Percentiles rank a stretch among this genome's conserved stretches.
These are phyloP conservation scores for Choanephora cucurbitarum DNA, from an alignment of 371 early-diverging fungal species.

Conservation along the genomic window DNA sequence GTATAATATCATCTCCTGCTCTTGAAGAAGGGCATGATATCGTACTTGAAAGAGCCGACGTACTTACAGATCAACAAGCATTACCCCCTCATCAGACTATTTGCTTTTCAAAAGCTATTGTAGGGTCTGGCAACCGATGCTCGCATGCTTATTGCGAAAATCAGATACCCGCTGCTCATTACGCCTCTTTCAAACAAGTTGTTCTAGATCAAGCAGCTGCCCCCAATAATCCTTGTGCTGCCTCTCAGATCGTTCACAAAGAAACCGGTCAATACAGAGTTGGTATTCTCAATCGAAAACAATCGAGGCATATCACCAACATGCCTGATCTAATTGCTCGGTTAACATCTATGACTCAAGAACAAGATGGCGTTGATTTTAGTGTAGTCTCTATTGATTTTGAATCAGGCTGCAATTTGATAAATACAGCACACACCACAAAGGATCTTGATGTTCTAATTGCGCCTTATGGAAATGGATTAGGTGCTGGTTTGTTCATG, in stretches of 20 bases:
- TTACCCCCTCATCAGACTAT: conserved; percentile 37
- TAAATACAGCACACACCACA: conserved; percentile 42
- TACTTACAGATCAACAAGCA: conserved; percentile 32
- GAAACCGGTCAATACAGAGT: conserved; percentile 5
- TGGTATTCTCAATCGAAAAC: conserved; percentile 31
- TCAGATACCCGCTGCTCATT: conserved; percentile 41
- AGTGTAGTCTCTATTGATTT: conserved; percentile 22
- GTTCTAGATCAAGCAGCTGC: conserved; percentile 23
- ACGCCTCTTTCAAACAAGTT: conserved; percentile 32
- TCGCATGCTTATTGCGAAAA: conserved; percentile 45
- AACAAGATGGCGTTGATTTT: conserved; percentile 24
- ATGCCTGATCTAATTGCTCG: conserved; percentile 31
- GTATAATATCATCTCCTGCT: conserved; percentile 10
- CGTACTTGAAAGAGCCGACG: conserved; percentile 30
- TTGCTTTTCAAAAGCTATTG: conserved; percentile 51
- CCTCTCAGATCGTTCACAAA: background rate
- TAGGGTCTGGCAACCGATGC: conserved; percentile 53
- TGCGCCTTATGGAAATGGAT: conserved; percentile 47
- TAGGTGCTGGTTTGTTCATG: conserved; percentile 55
- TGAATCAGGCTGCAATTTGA: conserved; percentile 47
- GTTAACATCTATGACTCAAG: conserved; percentile 21
- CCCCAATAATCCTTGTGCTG: conserved; percentile 9
- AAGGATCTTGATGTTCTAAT: conserved; percentile 47
- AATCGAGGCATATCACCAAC: conserved; percentile 39
- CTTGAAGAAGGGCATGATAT: conserved; percentile 35